A percentile compares a stretch with the other conserved stretches of the same genome.
Evolutionary conservation across 129 eudicot genomes (phyloP).

Genomic region (Ambrosia trifida): DNA sequence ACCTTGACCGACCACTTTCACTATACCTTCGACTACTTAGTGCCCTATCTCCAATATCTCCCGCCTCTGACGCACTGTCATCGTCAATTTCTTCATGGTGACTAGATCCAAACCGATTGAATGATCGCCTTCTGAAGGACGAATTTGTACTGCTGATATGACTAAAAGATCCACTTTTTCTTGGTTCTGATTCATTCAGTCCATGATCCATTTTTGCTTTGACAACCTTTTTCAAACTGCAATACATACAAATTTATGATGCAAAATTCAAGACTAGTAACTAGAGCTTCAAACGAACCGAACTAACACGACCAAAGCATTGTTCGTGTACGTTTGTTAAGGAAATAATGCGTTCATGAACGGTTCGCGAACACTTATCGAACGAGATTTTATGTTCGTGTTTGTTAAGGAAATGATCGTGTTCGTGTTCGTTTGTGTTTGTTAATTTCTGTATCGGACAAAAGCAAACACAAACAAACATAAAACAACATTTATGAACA

Average conservation of each 20-base stretch:
- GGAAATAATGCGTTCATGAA: no score
- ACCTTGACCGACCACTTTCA: slow-evolving; percentile 32
- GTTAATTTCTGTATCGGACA: no score
- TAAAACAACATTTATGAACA: no score
- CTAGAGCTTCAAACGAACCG: no score
- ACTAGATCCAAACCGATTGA: slow-evolving; percentile 19
- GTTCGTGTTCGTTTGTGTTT: no score
- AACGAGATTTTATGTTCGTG: no score
- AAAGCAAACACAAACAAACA: no score
- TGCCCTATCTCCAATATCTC: slow-evolving; percentile 80
- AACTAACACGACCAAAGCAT: no score
- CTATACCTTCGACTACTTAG: slow-evolving; percentile 55
- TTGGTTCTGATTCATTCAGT: slow-evolving; percentile 28
- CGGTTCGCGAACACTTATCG: no score
- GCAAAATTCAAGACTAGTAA: neutral
- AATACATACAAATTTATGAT: neutral
- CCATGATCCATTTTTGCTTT: slow-evolving; percentile 49
- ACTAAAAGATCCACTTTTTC: slow-evolving; percentile 48
- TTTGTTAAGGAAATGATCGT: no score
- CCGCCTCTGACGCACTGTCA: slow-evolving; percentile 72
- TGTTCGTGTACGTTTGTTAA: no score
- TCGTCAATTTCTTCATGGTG: slow-evolving; percentile 43
- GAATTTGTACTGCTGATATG: slow-evolving; percentile 55
- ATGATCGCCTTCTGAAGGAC: slow-evolving; percentile 61
- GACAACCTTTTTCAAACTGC: slow-evolving; percentile 5